Base-by-base conservation (phyloP, 768 basidiomycete species). In the Lyophyllum shimeji region DNA sequence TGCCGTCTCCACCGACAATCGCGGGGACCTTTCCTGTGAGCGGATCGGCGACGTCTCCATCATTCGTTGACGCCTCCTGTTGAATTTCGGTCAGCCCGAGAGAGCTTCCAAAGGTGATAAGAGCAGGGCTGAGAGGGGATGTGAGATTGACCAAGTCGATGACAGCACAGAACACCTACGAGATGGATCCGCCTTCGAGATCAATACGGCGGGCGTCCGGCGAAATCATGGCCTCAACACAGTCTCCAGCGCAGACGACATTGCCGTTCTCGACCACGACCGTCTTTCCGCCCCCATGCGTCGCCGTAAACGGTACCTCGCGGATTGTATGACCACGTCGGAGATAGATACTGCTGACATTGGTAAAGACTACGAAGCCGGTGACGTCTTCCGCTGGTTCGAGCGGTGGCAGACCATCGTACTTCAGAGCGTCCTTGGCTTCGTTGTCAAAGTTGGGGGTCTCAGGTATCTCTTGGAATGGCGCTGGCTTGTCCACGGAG, bases 361-460 rank as follows among this genome's bases (percentile, higher is more conserved):
- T 92, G 15, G 69, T 74, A 67, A 94, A 92, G 29, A 86, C 72
- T 49, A 74, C 74, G 24, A 54, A 42, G 42, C 42, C 45, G 8
- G 55, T 55, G 47, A 50, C 55, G 44, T 39, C 20, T 44, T 68
- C 74, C 0, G 82, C 75, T 2, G 77, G 71, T 8, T 71, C 65
- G 12, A 95, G 75, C 6, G 91, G 90, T 11, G 90, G 89, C 51
- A 94, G 76, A 15, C 93, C 93, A 29, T 93, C 84, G 56, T 83
- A 83, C 44, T 76, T 56, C 27, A 92, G 62, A 1, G 86, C 82
- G 27, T 82, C 77, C 34, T 75, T 67, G 1, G 84, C 83, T 63
- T 93, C 90, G 46, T 78, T 74, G 63, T 86, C 83, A 60, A 87
- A 94, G 63, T 89, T 77, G 0, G 90, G 90, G 1, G 84, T 82